Percentiles rank a stretch among this genome's conserved stretches.
These are phyloP conservation scores for Hemileccinum hortonii DNA, from an alignment of 1,284 basidiomycete genomes.

Conservation along the genomic window DNA sequence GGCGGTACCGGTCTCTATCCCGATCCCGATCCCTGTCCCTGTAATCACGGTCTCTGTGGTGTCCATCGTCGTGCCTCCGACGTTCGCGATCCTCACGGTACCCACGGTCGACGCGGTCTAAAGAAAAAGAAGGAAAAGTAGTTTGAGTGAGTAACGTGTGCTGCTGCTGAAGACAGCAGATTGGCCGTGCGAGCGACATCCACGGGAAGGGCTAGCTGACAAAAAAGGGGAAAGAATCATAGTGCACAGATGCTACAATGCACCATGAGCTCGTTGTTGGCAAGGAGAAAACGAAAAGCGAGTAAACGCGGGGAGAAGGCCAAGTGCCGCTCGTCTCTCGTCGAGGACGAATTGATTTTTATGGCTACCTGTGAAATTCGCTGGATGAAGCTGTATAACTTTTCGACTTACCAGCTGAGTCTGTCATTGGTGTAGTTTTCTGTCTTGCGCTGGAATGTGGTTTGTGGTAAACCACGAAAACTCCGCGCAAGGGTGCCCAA, in stretches of 20 bases:
- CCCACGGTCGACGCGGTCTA: conserved; percentile 47
- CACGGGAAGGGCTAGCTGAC: conserved; percentile 54
- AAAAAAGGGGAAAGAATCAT: conserved; percentile 50
- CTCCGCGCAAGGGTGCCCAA: conserved; percentile 12
- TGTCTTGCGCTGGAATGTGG: conserved; percentile 18
- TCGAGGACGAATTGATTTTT: conserved; percentile 31
- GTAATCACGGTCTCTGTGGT: conserved; percentile 49
- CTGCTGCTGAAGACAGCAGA: conserved; percentile 40
- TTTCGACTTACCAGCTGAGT: conserved; percentile 35
- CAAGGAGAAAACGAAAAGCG: conserved; percentile 20
- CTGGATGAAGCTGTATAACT: conserved; percentile 10
- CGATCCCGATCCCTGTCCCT: conserved; percentile 41
- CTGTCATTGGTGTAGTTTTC: conserved; percentile 42
- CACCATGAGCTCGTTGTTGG: conserved; percentile 59
- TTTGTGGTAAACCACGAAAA: conserved; percentile 27
- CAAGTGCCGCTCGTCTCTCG: conserved; percentile 39
- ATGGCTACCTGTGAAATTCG: conserved; percentile 31
- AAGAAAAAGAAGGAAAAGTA: conserved; percentile 44
- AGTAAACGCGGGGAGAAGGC: conserved; percentile 23
- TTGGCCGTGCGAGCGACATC: conserved; percentile 38
- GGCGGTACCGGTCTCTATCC: conserved; percentile 40
- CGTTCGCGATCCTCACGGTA: conserved; percentile 54
- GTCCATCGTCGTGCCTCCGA: conserved; percentile 52
- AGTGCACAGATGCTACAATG: conserved; percentile 53
- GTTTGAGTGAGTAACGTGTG: conserved; percentile 49